Base-by-base conservation (phyloP, 352 stramenopile genomes). In the Salisapilia sapeloensis region DNA sequence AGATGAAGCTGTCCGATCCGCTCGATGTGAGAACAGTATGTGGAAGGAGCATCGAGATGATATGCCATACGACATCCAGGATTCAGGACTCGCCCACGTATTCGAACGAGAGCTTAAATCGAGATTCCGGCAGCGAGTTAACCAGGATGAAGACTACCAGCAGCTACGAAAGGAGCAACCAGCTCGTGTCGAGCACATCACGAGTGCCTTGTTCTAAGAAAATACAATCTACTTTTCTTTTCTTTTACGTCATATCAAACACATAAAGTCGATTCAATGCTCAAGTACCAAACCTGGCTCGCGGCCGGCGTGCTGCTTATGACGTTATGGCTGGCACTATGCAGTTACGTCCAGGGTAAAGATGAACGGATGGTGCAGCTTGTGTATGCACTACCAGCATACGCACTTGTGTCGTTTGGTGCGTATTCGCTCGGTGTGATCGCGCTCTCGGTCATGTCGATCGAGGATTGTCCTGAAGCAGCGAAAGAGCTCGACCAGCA, bases 221-320 rank as follows among this genome's bases (percentile, higher is more conserved):
- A n/a, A n/a, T n/a, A n/a, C n/a, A n/a, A n/a, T n/a, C n/a, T n/a
- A n/a, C n/a, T n/a, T n/a, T n/a, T n/a, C n/a, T n/a, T n/a, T n/a
- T n/a, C n/a, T n/a, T n/a, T n/a, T n/a, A n/a, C n/a, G n/a, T n/a
- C n/a, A n/a, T n/a, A n/a, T n/a, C n/a, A n/a, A n/a, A n/a, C n/a
- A n/a, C n/a, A n/a, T n/a, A n/a, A n/a, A n/a, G n/a, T n/a, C n/a
- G n/a, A n/a, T n/a, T n/a, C n/a, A n/a, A 83, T 80, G 61, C 64
- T 83, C 32, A 83, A 80, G 56, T 83, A 80, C 54, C 67, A 80
- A 47, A 78, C 69, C 52, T 80, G 67, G 63, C 46, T 83, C 21
- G 36, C 23, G 22, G 53, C 49, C 1, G 56, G 76, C 33, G 44
- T 63, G 21, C 37, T 59, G 14, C 43, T 72, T 35, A 44, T 80